phyloP scores from a whole-genome alignment of 2,329 filamentous ascomycete species.

The Colletotrichum melonis region DNA sequence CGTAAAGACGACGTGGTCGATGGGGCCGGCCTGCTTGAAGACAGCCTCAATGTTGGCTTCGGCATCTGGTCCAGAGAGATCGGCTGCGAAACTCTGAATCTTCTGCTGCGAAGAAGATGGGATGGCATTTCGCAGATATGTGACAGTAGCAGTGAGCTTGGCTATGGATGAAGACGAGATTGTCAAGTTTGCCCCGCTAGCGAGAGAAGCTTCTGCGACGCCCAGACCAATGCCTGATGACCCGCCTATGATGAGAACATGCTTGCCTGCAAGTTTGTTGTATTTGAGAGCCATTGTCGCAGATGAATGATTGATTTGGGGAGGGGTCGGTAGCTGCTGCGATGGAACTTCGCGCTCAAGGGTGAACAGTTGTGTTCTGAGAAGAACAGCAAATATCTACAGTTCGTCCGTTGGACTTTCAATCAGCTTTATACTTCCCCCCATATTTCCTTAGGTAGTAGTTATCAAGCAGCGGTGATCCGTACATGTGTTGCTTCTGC shows the following conservation, averaged over 20 bases:
- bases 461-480: background rate
- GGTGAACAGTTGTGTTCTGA: background rate
- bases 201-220: constrained; percentile 68
- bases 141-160: constrained; percentile 60
- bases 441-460: background rate
- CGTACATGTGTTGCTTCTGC: background rate
- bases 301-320: background rate
- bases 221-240: constrained; percentile 72
- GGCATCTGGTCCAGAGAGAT: constrained; percentile 4
- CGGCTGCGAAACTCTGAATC: constrained; percentile 45
- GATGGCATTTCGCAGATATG: constrained; percentile 44
- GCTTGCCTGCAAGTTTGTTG: constrained; percentile 45
- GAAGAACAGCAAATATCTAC: background rate
- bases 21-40: constrained; percentile 10
- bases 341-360: background rate
- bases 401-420: background rate
- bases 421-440: background rate
- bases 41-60: constrained; percentile 56
- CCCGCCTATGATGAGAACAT: constrained; percentile 71
- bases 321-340: background rate
- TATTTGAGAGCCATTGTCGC: constrained; percentile 37
- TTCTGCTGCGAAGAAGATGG: background rate
- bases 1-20: constrained; percentile 65
- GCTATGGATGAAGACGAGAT: constrained; percentile 68
- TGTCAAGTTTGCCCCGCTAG: constrained; percentile 64